A percentile compares a stretch with the other conserved stretches of the same genome.
Evolutionary conservation across 73 alveolate genomes (phyloP).

Genomic region (Breviolum minutum): DNA sequence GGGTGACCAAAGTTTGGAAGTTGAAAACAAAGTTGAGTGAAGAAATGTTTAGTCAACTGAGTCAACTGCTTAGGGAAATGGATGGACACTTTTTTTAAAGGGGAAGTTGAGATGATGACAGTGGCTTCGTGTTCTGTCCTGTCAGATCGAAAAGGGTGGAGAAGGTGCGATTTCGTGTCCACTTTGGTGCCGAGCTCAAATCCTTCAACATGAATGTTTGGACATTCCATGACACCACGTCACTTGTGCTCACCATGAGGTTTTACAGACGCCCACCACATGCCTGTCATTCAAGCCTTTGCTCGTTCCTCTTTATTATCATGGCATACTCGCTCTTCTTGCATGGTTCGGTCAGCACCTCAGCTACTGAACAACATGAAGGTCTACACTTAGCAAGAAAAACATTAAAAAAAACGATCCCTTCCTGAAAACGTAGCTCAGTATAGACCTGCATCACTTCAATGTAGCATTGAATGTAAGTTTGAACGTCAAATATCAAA

Average conservation of each 20-base stretch:
- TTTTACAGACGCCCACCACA: conserved; percentile 65
- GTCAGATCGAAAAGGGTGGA: conserved; percentile 41
- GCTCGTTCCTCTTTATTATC: conserved; percentile 68
- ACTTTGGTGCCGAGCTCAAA: background rate
- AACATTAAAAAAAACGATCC: too few relatives aligned
- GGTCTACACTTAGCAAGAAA: background rate
- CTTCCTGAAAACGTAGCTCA: too few relatives aligned
- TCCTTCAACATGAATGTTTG: background rate
- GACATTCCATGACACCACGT: background rate
- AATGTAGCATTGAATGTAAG: too few relatives aligned
- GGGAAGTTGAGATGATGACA: background rate
- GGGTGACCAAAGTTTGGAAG: too few relatives aligned
- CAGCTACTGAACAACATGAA: background rate
- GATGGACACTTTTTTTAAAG: background rate
- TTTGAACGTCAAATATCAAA: too few relatives aligned
- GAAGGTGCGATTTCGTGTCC: conserved; percentile 44
- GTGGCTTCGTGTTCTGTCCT: background rate
- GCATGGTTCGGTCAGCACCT: conserved; percentile 26
- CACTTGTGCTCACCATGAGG: background rate
- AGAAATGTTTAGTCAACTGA: background rate
- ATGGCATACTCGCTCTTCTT: conserved; percentile 62
- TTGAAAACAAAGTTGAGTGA: too few relatives aligned
- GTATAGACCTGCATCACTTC: too few relatives aligned
- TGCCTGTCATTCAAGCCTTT: conserved; percentile 77
- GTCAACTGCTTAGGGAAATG: background rate